These are phyloP conservation scores for Escallonia herrerae DNA, from an alignment of 129 eudicot species.

Conservation along the genomic window DNA sequence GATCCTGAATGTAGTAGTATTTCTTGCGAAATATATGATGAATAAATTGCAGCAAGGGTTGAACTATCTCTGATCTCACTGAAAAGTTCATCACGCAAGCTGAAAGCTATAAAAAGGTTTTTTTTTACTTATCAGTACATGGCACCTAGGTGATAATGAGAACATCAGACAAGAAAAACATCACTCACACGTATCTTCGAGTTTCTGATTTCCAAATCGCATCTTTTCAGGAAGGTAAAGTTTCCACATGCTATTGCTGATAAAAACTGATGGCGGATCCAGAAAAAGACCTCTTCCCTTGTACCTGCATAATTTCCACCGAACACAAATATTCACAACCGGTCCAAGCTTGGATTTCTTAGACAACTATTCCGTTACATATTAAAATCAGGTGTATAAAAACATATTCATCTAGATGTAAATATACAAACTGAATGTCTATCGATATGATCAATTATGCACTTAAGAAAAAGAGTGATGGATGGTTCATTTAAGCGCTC, in stretches of 20 bases:
- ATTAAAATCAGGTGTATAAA: too few relatives aligned
- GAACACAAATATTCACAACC: background rate
- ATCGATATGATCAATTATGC: too few relatives aligned
- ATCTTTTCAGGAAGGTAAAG: constrained; percentile 51
- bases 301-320: constrained; percentile 56
- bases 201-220: constrained; percentile 25
- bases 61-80: constrained; percentile 59
- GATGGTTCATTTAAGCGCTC: too few relatives aligned
- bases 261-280: constrained; percentile 67
- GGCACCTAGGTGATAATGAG: background rate
- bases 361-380: too few relatives aligned
- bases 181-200: constrained; percentile 47
- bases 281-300: constrained; percentile 87
- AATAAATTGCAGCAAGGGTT: constrained; percentile 45
- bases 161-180: constrained; percentile 1
- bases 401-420: too few relatives aligned
- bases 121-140: constrained; percentile 4
- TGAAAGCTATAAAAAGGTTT: constrained; percentile 40
- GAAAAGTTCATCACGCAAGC: constrained; percentile 59
- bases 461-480: too few relatives aligned
- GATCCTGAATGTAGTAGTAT: constrained; percentile 33
- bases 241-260: constrained; percentile 63
- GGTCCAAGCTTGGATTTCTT: background rate
- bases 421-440: too few relatives aligned
- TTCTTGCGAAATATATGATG: constrained; percentile 47